Evolutionary conservation across 2,329 filamentous ascomycete species (phyloP).

Genomic region (Rhinocladiella mackenziei): DNA sequence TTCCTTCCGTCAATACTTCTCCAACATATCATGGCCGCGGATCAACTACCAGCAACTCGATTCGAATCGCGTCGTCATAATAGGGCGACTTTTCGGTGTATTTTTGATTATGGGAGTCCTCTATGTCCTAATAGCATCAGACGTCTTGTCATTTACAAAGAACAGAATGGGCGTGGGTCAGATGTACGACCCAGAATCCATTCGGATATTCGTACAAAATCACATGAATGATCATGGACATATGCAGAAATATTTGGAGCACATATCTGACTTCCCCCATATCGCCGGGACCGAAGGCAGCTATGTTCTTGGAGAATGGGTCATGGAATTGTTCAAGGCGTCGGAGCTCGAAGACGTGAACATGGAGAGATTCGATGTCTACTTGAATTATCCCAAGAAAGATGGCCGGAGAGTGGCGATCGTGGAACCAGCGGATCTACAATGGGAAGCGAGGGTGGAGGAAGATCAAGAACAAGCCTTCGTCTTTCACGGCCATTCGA

Average conservation of each 20-base stretch:
- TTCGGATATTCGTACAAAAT: constrained; percentile 69
- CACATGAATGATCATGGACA: constrained; percentile 62
- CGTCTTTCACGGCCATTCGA: constrained; percentile 85
- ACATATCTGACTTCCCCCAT: constrained; percentile 81
- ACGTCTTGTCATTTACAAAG: constrained; percentile 66
- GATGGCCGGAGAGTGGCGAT: constrained; percentile 79
- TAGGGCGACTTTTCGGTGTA: constrained; percentile 70
- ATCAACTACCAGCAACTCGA: constrained; percentile 39
- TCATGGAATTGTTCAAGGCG: constrained; percentile 69
- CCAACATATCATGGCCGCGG: constrained; percentile 38
- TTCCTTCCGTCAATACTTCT: constrained; percentile 43
- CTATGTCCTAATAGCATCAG: constrained; percentile 80
- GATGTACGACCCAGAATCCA: constrained; percentile 77
- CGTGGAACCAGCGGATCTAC: constrained; percentile 62
- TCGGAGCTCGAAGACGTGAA: constrained; percentile 70
- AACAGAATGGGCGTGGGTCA: constrained; percentile 61
- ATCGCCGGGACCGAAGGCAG: constrained; percentile 93
- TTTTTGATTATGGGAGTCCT: constrained; percentile 71
- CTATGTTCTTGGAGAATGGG: constrained; percentile 77
- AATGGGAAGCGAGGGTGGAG: constrained; percentile 79
- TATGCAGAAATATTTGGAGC: constrained; percentile 68
- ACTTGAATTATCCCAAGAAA: constrained; percentile 81
- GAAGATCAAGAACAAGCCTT: constrained; percentile 72
- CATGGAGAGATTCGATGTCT: constrained; percentile 78
- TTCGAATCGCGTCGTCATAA: constrained; percentile 58